Evolutionary conservation across 345 rosid species (phyloP).

Genomic region (Reutealis trisperma): DNA sequence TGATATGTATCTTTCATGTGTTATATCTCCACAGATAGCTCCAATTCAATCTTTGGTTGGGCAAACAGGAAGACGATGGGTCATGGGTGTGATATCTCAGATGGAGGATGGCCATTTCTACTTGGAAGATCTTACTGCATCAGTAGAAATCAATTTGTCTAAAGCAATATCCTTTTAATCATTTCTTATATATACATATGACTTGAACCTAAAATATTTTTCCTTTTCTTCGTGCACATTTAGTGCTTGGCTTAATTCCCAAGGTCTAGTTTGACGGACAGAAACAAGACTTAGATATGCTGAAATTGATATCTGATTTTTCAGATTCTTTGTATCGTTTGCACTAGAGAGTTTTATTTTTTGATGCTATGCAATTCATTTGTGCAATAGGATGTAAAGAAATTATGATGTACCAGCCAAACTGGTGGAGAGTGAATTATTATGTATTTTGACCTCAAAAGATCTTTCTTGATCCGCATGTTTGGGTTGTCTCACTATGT

Average conservation of each 20-base stretch:
- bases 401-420: background rate
- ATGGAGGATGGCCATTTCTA: slow-evolving; percentile 97
- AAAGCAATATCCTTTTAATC: slow-evolving; percentile 87
- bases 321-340: background rate
- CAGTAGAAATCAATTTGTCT: slow-evolving; percentile 84
- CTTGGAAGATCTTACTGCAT: slow-evolving; percentile 86
- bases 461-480: background rate
- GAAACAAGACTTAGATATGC: background rate
- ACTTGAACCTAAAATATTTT: background rate
- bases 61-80: slow-evolving; percentile 80
- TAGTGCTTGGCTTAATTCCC: background rate
- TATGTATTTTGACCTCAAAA: background rate
- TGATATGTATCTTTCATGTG: background rate
- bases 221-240: background rate
- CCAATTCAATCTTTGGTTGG: slow-evolving; percentile 79
- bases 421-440: background rate
- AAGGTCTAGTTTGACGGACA: background rate
- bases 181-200: background rate
- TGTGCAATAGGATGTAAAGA: background rate
- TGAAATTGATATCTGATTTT: background rate
- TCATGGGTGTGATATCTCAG: slow-evolving; percentile 95
- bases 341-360: background rate
- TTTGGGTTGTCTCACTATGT: background rate
- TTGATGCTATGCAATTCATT: background rate
- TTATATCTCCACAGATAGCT: slow-evolving; percentile 52